Base-by-base conservation (phyloP, 2,329 filamentous ascomycete species). In the Xylariaceae sp. region DNA sequence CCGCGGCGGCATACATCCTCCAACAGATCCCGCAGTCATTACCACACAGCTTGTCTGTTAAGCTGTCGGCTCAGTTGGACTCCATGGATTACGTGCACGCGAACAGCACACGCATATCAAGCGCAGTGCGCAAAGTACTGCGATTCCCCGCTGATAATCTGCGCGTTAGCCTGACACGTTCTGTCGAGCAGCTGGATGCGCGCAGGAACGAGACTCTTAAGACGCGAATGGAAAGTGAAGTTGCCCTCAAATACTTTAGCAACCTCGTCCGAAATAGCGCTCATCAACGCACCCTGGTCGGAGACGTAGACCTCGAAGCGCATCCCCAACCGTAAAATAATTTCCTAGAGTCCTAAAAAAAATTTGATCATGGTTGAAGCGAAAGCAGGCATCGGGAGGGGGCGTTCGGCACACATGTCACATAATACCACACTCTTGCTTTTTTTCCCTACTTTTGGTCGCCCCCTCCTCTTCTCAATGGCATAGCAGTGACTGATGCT, bases 51-150 rank as follows among this genome's bases (percentile, higher is more conserved):
- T 82, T 99, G 4, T 87, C 87, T 42, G 80, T 80, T 66, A 97
- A 97, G 74, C 88, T 99, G 55, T 86, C 90, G 2, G 76, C 83
- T 34, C 89, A 91, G 65, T 84, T 99, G 39, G 76, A 81, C 6
- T 81, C 87, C 19, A 84, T 96, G 67, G 94, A 99, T 74, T 99
- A 97, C 68, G 89, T 94, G 1, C 94, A 99, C 71, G 74, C 83
- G 61, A 99, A 99, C 74, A 84, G 91, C 44, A 78, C 81, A 19
- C 88, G 94, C 51, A 95, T 99, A 66, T 86, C 89, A 27, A 80
- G 83, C 30, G 88, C 95, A 52, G 90, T 96, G 42, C 89, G 92
- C 62, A 89, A 91, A 68, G 90, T 96, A 6, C 82, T 99, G 40
- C 89, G 89, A 56, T 85, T 88, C 65, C 94, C 94, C 0, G 89